Evolutionary conservation across 495 filamentous ascomycete species (phyloP), one percentile per base, ranked within the genome.

Genomic region (Jackrogersella minutella): DNA sequence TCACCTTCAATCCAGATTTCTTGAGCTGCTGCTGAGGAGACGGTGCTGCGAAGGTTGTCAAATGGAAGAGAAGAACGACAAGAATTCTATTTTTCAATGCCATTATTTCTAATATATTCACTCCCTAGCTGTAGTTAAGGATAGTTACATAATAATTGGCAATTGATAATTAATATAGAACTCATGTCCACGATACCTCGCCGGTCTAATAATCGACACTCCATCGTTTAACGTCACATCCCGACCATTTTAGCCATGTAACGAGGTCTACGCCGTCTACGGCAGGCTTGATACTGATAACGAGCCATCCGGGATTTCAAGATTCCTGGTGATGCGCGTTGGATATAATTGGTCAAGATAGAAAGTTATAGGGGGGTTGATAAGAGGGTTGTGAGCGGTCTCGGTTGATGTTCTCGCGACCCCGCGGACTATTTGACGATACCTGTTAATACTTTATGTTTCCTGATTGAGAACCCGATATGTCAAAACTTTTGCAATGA

Each of bases 201-300:
- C 51, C 50, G 43, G 41, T 51, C 57, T 51, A 51, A 64, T 64
- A 51, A 64, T 64, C 56, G 66, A 56, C 66, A 56, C 49, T 50
- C 66, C 40, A 55, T 60, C 49, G 39, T 51, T 31, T 39, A 47
- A 43, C 26, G 66, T 69, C 34, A 58, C 50, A 64, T 64, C 56
- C 66, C 55, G 55, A 50, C 61, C 14, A 30, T n/a, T 61, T 69
- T 64, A 69, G 61, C 56, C 60, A 64, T 26, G 24, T 64, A 36
- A 60, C 66, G 66, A 64, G 66, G 64, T 69, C 66, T 61, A 19
- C 43, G 36, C 7, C 3, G 7, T 30, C 3, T 30, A 30, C 26
- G 7, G 26, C 3, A 30, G 3, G 3, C 26, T 30, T 3, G 26
- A 30, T 30, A 30, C 3, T 68, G 52, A 59, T 59, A 54, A 33